A percentile compares a stretch with the other conserved stretches of the same genome.
Conservation (phyloP, 768 basidiomycete genomes). For the Lyophyllum decastes region DNA sequence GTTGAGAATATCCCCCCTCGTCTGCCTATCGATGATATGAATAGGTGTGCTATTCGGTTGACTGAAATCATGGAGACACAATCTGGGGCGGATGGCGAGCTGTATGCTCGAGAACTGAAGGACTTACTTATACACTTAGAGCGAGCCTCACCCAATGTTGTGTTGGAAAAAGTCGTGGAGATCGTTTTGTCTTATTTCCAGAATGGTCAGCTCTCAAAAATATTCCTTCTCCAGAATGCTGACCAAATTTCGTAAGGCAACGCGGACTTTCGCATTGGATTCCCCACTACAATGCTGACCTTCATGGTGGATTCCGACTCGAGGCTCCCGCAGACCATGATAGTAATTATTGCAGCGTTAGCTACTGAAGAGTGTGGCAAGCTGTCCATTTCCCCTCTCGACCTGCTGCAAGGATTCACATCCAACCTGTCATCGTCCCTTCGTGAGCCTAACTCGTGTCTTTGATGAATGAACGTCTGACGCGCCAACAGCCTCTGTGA, state of each 20-base stretch:
- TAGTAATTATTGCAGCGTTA: slow-evolving; percentile 70
- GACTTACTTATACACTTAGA: slow-evolving; percentile 42
- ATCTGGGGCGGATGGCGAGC: slow-evolving; percentile 50
- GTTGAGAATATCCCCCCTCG: slow-evolving; percentile 36
- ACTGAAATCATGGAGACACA: slow-evolving; percentile 57
- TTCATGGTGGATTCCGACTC: slow-evolving; percentile 39
- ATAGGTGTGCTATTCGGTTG: slow-evolving; percentile 46
- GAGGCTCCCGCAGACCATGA: slow-evolving; percentile 53
- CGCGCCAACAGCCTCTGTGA: slow-evolving; percentile 57
- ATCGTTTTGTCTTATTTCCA: slow-evolving; percentile 50
- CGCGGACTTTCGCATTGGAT: slow-evolving; percentile 40
- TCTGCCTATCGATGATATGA: slow-evolving; percentile 34
- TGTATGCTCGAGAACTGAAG: slow-evolving; percentile 55
- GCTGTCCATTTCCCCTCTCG: slow-evolving; percentile 49
- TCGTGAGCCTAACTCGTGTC: slow-evolving; percentile 35
- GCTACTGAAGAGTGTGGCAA: slow-evolving; percentile 60
- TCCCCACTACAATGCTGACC: slow-evolving; percentile 45
- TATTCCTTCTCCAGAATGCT: slow-evolving; percentile 1
- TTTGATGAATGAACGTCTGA: slow-evolving; percentile 5
- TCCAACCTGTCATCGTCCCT: slow-evolving; percentile 38
- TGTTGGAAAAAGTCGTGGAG: slow-evolving; percentile 4
- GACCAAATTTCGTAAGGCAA: slow-evolving; percentile 33
- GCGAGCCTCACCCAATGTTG: slow-evolving; percentile 21
- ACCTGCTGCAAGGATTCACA: slow-evolving; percentile 49
- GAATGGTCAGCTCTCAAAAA: slow-evolving; percentile 38